phyloP scores from a whole-genome alignment of 106 monocot species.

The Agapanthus africanus region DNA sequence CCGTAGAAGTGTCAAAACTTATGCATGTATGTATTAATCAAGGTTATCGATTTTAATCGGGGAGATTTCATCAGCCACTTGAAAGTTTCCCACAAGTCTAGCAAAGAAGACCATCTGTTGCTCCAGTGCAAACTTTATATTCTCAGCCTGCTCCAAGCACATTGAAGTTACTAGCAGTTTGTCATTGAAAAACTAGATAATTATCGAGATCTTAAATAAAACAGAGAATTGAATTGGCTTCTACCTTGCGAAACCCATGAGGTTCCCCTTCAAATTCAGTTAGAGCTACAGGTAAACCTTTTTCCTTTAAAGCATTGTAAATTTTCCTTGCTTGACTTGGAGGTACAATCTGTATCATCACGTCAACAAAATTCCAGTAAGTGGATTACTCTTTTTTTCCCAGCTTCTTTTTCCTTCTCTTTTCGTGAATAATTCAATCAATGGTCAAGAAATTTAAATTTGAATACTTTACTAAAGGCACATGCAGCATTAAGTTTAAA shows the following conservation, averaged over 20 bases:
- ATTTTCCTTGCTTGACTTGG: conserved; percentile 83
- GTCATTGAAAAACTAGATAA: background rate
- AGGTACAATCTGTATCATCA: conserved; percentile 48
- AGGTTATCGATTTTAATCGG: conserved; percentile 79
- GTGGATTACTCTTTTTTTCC: background rate
- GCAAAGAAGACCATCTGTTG: conserved; percentile 88
- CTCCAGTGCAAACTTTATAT: conserved; percentile 74
- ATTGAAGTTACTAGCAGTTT: background rate
- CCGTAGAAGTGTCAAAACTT: no score
- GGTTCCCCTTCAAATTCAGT: conserved; percentile 89
- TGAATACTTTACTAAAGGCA: background rate
- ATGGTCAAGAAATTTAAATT: background rate
- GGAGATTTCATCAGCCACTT: conserved; percentile 57
- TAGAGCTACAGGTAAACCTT: conserved; percentile 78
- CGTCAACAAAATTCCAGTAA: background rate
- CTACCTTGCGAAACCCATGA: conserved; percentile 92
- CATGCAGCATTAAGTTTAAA: no score
- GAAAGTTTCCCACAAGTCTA: conserved; percentile 59
- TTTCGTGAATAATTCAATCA: background rate
- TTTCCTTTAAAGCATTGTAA: conserved; percentile 63
- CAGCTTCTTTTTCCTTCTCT: background rate
- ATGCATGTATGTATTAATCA: no score
- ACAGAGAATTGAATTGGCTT: background rate
- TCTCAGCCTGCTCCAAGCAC: conserved; percentile 47
- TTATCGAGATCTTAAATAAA: background rate